Evolutionary conservation across 2,329 filamentous ascomycete species (phyloP), one percentile per base, ranked within the genome.

Genomic region (Colletotrichum sp.): DNA sequence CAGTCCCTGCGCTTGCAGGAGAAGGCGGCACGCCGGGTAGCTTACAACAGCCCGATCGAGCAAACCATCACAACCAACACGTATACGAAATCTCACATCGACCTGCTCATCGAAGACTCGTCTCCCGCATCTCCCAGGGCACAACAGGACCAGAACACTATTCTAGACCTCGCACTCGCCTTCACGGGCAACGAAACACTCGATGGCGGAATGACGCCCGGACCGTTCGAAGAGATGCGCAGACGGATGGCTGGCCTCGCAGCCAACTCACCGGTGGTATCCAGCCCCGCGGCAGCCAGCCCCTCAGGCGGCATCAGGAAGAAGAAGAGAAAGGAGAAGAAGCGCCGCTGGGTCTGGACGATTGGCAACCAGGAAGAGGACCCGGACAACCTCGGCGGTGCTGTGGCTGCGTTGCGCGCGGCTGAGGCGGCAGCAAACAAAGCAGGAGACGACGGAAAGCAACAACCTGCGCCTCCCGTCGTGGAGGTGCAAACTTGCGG

Each of bases 321-420:
- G 81, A 86, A 88, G 12, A 91, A 88, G 81, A 83, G 85, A 36
- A 87, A 86, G 80, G 92, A 93, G 78, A 93, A 92, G 87, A 92
- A 90, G 83, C 86, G 91, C 15, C 89, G 89, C 59, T 93, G 92
- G 92, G 90, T 92, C 44, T 93, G 92, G 92, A 93, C 92, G 2
- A 92, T 93, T 60, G 90, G 89, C 4, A 87, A 88, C 75, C 89
- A 90, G 2, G 88, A 87, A 3, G 84, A 87, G 16, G 84, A 86
- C 16, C 84, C 87, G 64, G 84, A 86, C 71, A 84, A 86, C 36
- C 81, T 87, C 6, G 86, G 85, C 44, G 87, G 85, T 1, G 86
- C 87, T 4, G 82, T 88, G 24, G 83, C 85, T 16, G 87, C 87
- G 8, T 77, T 87, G 6, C 82, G 85, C 21, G 84, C 82, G 13